Conservation (phyloP, 1,139 yeast species). For the Kodamaea suecica region DNA sequence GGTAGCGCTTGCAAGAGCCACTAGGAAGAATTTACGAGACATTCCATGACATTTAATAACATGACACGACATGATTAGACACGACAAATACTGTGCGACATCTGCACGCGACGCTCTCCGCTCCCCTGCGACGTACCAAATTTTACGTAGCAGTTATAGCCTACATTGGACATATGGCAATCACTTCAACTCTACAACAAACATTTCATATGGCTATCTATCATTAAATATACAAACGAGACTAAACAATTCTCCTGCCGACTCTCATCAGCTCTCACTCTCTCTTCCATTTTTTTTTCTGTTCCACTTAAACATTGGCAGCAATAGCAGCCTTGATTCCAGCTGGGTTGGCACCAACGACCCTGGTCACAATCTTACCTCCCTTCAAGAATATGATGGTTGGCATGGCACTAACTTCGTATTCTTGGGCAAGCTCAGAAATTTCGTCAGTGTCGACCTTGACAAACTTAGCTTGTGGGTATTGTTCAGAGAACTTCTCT, state of each 20-base stretch:
- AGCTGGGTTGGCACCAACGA: slow-evolving; percentile 85
- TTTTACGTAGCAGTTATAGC: too few relatives aligned
- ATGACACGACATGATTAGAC: too few relatives aligned
- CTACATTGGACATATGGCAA: too few relatives aligned
- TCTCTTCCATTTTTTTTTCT: too few relatives aligned
- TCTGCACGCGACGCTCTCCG: too few relatives aligned
- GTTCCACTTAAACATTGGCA: slow-evolving; percentile 41
- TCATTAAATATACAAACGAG: neutral
- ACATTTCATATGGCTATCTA: neutral
- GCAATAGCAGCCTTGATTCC: slow-evolving; percentile 72
- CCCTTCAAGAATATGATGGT: slow-evolving; percentile 75
- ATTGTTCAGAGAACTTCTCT: slow-evolving; percentile 54
- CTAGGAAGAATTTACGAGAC: too few relatives aligned
- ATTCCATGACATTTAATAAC: too few relatives aligned
- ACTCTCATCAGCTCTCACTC: too few relatives aligned
- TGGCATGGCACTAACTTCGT: slow-evolving; percentile 85
- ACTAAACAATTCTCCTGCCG: neutral
- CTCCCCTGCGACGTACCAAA: too few relatives aligned
- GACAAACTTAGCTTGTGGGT: slow-evolving; percentile 60
- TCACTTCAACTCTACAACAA: too few relatives aligned
- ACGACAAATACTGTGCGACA: too few relatives aligned
- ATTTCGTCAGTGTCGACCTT: slow-evolving; percentile 84
- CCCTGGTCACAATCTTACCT: slow-evolving; percentile 68
- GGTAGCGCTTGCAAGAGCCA: too few relatives aligned
- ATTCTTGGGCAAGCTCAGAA: slow-evolving; percentile 68